A percentile compares a stretch with the other conserved stretches of the same genome.
Conservation (phyloP, 148 eudicot species). For the Chenopodium berlandieri region DNA sequence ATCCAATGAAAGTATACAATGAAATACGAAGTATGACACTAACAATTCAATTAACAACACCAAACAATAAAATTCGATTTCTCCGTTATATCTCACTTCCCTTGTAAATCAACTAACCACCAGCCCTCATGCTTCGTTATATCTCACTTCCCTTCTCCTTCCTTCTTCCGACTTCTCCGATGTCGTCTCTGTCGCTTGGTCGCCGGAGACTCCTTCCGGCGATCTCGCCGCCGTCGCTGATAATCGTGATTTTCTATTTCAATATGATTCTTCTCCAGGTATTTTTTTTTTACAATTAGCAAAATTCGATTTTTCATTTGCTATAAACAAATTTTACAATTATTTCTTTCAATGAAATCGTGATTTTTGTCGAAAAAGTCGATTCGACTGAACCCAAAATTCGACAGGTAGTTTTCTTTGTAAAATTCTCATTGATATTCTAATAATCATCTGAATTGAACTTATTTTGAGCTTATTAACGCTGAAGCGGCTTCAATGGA, state of each 20-base stretch:
- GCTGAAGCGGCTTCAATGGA: too few relatives aligned
- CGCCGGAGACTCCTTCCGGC: slow-evolving; percentile 59
- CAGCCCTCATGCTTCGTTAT: slow-evolving; percentile 67
- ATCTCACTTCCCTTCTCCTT: slow-evolving; percentile 67
- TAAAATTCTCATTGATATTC: too few relatives aligned
- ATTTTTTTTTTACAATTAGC: not conserved
- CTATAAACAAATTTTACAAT: too few relatives aligned
- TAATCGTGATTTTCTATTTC: slow-evolving; percentile 50
- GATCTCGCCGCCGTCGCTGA: slow-evolving; percentile 63
- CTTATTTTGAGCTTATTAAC: too few relatives aligned
- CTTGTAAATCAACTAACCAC: too few relatives aligned
- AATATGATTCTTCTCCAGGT: slow-evolving; percentile 44
- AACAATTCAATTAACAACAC: not conserved
- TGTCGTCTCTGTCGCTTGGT: slow-evolving; percentile 66
- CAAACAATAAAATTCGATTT: too few relatives aligned
- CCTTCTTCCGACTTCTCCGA: not conserved
- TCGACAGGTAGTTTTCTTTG: too few relatives aligned
- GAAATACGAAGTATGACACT: not conserved
- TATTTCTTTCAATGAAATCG: too few relatives aligned
- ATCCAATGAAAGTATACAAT: not conserved
- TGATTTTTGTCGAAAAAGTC: too few relatives aligned
- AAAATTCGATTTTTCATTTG: not conserved
- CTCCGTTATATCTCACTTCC: too few relatives aligned
- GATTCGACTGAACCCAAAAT: too few relatives aligned
- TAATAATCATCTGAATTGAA: too few relatives aligned